Evolutionary conservation across 306 rosid species (phyloP), one percentile per base, ranked within the genome.

Genomic region (Casuarina cunninghamiana): DNA sequence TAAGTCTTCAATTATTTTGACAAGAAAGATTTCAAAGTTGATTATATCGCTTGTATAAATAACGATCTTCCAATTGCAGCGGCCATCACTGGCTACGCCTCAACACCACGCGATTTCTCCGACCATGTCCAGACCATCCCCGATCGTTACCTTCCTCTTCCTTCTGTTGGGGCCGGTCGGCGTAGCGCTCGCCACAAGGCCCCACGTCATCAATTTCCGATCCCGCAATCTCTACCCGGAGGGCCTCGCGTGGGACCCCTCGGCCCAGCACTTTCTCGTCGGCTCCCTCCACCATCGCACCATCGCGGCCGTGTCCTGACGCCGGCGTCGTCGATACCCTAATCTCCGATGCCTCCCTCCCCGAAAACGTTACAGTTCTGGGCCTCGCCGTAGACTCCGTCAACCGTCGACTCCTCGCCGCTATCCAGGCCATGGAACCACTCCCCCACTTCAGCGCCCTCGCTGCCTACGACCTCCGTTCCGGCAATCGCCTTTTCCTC

Each of bases 141-240:
- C 55, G 11, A 1, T 70, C 66, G 0, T 79, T 26, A 0, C 69
- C 55, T 2, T 84, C 48, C 37, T 88, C 73, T 5, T 78, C 72
- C 5, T 84, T 71, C 4, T 90, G 1, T 2, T 69, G 15, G 45
- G 73, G 26, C 54, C 69, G 26, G 7, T 71, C 1, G 79, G 88
- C 21, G 54, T 67, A 50, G 19, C 80, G 46, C 67, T 86, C 43
- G 92, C 90, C 72, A 54, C 75, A 0, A 78, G 72, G 19, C 72
- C 78, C 77, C 97, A 91, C 75, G 49, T 79, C 69, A 91, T 95
- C 90, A 76, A 69, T 69, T 95, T 95, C 90, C 91, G 90, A 3
- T 91, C 86, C 60, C 94, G 83, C 0, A 88, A 87, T 76, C 97
- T 95, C 87, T 95, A 83, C 77, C 97, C 96, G 0, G 96, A 92